phyloP scores from a whole-genome alignment of 2,329 filamentous ascomycete genomes.

The Pyrenophora teres region DNA sequence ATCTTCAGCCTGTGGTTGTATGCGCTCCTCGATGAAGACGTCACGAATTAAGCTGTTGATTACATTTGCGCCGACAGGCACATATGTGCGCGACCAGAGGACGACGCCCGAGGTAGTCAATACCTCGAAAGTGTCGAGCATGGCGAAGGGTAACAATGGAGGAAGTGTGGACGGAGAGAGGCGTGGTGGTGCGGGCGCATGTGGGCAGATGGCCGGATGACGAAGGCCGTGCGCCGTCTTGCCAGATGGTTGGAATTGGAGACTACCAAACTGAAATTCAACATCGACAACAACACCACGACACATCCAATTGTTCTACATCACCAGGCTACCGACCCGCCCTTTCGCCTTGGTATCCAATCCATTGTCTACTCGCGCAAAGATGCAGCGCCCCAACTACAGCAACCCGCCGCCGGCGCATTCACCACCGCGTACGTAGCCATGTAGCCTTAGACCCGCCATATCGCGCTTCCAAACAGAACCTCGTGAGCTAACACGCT shows the following conservation, averaged over 20 bases:
- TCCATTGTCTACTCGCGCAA: conserved; percentile 29
- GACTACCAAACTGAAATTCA: conserved; percentile 15
- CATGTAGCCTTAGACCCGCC: too few relatives aligned
- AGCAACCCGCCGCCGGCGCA: conserved; percentile 70
- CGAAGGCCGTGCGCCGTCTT: conserved; percentile 31
- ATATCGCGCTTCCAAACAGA: not conserved
- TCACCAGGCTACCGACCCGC: not conserved
- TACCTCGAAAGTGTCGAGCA: conserved; percentile 97
- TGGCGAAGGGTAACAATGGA: conserved; percentile 47
- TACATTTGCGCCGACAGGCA: conserved; percentile 76
- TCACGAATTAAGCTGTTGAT: conserved; percentile 96
- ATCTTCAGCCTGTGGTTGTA: conserved; percentile 64
- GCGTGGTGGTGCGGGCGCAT: conserved; percentile 9
- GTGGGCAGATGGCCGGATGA: conserved; percentile 31
- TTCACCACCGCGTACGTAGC: conserved; percentile 73
- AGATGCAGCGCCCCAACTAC: conserved; percentile 86
- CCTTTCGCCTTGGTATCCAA: not conserved
- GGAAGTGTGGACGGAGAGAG: conserved; percentile 5
- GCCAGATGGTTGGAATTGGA: conserved; percentile 26
- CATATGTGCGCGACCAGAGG: conserved; percentile 89
- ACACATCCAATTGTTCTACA: conserved; percentile 8
- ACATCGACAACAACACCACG: conserved; percentile 8
- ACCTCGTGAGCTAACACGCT: not conserved
- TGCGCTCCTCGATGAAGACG: conserved; percentile 96
- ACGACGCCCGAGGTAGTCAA: conserved; percentile 95